These are phyloP conservation scores for Chaetomiaceae sp. DNA, from an alignment of 2,329 filamentous ascomycete species.

Conservation along the genomic window DNA sequence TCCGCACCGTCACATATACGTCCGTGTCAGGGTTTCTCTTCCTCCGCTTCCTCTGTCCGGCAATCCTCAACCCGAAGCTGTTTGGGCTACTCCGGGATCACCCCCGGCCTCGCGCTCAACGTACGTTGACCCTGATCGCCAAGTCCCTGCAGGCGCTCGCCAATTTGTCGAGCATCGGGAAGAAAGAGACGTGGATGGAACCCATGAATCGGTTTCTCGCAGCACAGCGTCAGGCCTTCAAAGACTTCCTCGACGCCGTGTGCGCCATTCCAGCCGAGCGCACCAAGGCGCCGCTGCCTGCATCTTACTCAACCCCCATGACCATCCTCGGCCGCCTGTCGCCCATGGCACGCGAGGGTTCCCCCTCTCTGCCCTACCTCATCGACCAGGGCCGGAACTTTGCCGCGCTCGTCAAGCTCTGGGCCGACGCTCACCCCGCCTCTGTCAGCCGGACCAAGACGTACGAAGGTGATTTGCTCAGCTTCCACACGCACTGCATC, in stretches of 20 bases:
- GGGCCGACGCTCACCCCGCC: conserved; percentile 56
- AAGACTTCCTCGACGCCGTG: conserved; percentile 79
- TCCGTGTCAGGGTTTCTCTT: conserved; percentile 95
- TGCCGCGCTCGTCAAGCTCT: conserved; percentile 75
- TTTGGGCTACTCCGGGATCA: conserved; percentile 82
- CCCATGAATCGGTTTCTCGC: conserved; percentile 89
- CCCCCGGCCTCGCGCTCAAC: conserved; percentile 74
- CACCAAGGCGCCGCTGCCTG: conserved; percentile 60
- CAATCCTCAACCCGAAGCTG: conserved; percentile 91
- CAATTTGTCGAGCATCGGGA: conserved; percentile 86
- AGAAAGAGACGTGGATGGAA: conserved; percentile 98
- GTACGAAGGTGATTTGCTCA: conserved; percentile 48
- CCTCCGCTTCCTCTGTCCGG: conserved; percentile 89
- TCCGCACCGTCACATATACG: conserved; percentile 85
- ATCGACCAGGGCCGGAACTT: conserved; percentile 85
- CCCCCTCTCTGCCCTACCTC: conserved; percentile 86
- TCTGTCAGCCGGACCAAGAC: conserved; percentile 31
- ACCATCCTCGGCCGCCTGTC: conserved; percentile 82
- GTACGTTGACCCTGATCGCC: conserved; percentile 85
- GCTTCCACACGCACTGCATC: conserved; percentile 49
- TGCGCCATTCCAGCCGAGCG: conserved; percentile 76
- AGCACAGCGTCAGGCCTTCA: conserved; percentile 72
- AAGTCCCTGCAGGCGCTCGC: conserved; percentile 88
- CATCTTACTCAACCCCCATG: conserved; percentile 87
- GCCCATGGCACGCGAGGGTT: conserved; percentile 78